These are phyloP conservation scores for Pseudognaphalium luteoalbum DNA, from an alignment of 129 eudicot species.

Conservation along the genomic window DNA sequence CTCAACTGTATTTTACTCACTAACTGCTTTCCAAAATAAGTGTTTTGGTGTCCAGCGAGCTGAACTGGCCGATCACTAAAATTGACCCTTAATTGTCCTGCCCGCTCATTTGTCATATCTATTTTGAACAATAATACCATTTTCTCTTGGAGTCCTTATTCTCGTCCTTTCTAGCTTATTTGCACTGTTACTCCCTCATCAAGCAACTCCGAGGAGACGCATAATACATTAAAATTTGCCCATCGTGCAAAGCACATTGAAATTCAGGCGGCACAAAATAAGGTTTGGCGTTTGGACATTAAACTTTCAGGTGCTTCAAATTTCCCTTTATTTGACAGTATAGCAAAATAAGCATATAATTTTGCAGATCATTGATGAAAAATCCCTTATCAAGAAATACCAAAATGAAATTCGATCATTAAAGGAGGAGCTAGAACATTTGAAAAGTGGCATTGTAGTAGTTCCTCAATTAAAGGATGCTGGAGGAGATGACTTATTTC, in stretches of 20 bases:
- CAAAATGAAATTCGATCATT: constrained; percentile 85
- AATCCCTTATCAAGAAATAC: constrained; percentile 96
- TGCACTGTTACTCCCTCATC: constrained; percentile 95
- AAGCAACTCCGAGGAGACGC: constrained; percentile 95
- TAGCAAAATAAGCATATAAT: constrained; percentile 26
- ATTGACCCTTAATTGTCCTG: neutral
- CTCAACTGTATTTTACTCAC: neutral
- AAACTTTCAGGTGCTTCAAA: constrained; percentile 24
- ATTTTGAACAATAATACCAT: constrained; percentile 10
- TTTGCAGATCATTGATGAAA: constrained; percentile 94
- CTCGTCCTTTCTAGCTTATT: constrained; percentile 56
- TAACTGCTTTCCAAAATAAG: neutral
- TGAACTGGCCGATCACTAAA: neutral
- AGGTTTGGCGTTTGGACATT: constrained; percentile 54
- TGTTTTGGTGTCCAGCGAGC: neutral
- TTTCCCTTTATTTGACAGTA: constrained; percentile 5
- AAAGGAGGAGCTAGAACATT: constrained; percentile 88
- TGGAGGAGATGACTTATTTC: constrained; percentile 76
- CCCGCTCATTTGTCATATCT: neutral
- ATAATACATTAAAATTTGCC: constrained; percentile 93
- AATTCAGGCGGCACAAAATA: constrained; percentile 96
- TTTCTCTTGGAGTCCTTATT: constrained; percentile 14
- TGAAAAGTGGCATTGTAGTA: constrained; percentile 78
- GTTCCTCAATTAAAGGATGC: constrained; percentile 66
- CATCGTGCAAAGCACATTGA: constrained; percentile 95